These are phyloP conservation scores for Teratosphaeria destructans DNA, from an alignment of 2,329 filamentous ascomycete species.

Conservation along the genomic window DNA sequence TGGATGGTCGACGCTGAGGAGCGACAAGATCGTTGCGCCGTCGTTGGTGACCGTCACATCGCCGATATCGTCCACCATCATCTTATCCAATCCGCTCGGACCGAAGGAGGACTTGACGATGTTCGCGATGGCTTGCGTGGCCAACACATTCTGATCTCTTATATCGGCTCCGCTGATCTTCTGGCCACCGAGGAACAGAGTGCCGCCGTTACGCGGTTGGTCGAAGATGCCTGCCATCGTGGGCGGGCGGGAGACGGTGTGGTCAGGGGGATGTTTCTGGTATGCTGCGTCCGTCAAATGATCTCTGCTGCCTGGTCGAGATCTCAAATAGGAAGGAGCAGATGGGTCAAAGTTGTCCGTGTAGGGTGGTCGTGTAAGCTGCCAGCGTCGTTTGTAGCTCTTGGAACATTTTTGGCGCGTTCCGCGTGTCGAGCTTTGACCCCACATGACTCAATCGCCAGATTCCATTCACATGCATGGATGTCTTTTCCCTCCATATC, in stretches of 20 bases:
- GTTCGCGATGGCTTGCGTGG: conserved; percentile 95
- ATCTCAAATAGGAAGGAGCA: background rate
- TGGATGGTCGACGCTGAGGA: conserved; percentile 95
- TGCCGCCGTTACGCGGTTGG: conserved; percentile 82
- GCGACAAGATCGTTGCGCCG: conserved; percentile 87
- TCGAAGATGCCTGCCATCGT: conserved; percentile 92
- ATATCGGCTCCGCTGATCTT: conserved; percentile 97
- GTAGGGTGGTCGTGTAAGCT: background rate
- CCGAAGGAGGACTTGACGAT: conserved; percentile 98
- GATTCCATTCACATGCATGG: background rate
- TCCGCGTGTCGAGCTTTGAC: background rate
- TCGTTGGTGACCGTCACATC: conserved; percentile 99
- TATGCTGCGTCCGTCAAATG: background rate
- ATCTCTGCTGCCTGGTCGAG: background rate
- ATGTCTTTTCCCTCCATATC: background rate
- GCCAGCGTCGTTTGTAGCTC: background rate
- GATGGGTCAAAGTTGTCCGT: background rate
- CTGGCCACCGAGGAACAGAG: conserved; percentile 88
- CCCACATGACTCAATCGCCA: background rate
- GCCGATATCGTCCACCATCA: conserved; percentile 99
- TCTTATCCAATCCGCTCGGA: conserved; percentile 94
- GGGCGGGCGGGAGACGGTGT: conserved; percentile 1
- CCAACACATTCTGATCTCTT: conserved; percentile 92
- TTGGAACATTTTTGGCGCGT: background rate
- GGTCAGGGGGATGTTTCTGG: background rate